Evolutionary conservation across 2,329 filamentous ascomycete genomes (phyloP).

Genomic region (Sphaerulina vaccinii): DNA sequence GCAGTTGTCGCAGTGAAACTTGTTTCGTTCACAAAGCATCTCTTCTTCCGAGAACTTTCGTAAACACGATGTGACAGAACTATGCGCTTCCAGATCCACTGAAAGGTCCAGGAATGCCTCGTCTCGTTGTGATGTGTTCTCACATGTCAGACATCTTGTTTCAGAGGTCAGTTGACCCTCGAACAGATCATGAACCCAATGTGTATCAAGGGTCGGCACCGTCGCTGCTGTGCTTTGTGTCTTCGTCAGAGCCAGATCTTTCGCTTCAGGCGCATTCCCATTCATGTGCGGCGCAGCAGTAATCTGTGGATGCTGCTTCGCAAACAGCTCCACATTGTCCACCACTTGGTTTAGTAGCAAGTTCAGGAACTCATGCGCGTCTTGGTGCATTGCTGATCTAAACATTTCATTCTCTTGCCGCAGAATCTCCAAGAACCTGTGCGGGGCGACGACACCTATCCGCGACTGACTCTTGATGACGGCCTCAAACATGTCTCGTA

Average conservation of each 20-base stretch:
- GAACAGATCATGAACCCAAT: conserved; percentile 97
- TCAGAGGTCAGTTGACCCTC: conserved; percentile 93
- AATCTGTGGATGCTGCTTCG: conserved; percentile 58
- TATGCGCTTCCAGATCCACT: conserved; percentile 91
- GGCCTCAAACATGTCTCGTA: conserved; percentile 95
- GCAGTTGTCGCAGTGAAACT: conserved; percentile 97
- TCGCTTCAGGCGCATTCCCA: conserved; percentile 26
- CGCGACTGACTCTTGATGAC: conserved; percentile 77
- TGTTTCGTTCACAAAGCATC: conserved; percentile 97
- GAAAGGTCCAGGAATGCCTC: conserved; percentile 95
- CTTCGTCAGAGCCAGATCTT: conserved; percentile 15
- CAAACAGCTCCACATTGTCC: conserved; percentile 86
- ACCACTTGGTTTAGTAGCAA: conserved; percentile 95
- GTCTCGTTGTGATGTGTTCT: conserved; percentile 90
- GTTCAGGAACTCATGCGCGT: conserved; percentile 96
- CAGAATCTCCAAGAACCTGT: conserved; percentile 90
- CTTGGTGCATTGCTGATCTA: conserved; percentile 93
- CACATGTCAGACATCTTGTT: conserved; percentile 93
- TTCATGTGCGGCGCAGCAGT: conserved; percentile 25
- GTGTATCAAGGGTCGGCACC: conserved; percentile 38
- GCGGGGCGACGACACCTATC: conserved; percentile 86
- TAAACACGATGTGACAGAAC: conserved; percentile 92
- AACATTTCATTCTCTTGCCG: conserved; percentile 97
- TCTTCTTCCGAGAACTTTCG: conserved; percentile 97
- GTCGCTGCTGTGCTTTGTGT: conserved; percentile 20